Base-by-base conservation (phyloP, 2,329 filamentous ascomycete genomes). In the Herpomyces periplanetae region DNA sequence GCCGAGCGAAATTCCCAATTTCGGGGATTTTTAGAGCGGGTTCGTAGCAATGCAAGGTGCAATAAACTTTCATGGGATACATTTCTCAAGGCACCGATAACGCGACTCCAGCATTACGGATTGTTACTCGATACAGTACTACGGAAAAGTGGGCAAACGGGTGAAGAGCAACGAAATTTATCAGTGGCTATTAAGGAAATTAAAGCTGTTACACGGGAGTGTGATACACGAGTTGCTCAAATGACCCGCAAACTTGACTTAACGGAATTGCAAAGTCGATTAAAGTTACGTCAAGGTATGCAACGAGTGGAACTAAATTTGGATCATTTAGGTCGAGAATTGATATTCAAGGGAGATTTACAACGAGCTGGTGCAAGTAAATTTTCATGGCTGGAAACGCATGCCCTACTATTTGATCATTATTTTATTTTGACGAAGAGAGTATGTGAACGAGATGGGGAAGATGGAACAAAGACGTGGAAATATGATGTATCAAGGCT, bases 391-490 rank as follows among this genome's bases (percentile, higher is more conserved):
- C 58, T 91, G 4, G 80, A 96, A 31, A 84, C 68, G 0, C 71
- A 88, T 34, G 71, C 68, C 2, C 51, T 96, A 17, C 49, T 96
- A 0, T 91, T 96, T 32, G 84, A 96, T 31, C 73, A 96, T 38
- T 96, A 88, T 36, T 49, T 96, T 14, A 73, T 96, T 13, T 43
- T 96, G 17, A 65, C 80, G 15, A 96, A 96, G 43, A 47, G 45
- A 4, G 49, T 68, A 4, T 47, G 59, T 3, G 45, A 50, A 5
- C 45, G 57, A 17, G 69, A 71, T 30, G 53, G 58, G 17, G 49
- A 56, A 17, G 54, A 52, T 18, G 52, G 51, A n/a, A 50, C 61
- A 20, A 80, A 63, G 39, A 69, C 66, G 29, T 57, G 63, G 30
- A 47, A 49, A 27, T 96, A 80, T 29, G 80, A 96, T 36, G 75